Evolutionary conservation across 108 stramenopile genomes (phyloP), one percentile per base, ranked within the genome.

Genomic region (Conticribra weissflogii): DNA sequence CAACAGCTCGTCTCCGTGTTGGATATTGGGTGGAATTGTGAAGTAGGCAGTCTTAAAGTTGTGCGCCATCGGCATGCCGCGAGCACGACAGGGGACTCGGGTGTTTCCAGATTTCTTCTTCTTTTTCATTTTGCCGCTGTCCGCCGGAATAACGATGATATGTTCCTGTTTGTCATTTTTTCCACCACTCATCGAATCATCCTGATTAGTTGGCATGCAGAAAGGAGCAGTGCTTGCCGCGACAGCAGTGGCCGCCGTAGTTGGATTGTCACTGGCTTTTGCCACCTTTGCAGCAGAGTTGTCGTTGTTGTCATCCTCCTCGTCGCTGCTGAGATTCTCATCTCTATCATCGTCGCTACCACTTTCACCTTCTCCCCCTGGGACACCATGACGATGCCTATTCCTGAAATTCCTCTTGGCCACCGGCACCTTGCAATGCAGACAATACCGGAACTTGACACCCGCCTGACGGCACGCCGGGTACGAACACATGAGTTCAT

Each of bases 1-100:
- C 19, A 88, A 72, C 18, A 94, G 76, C 29, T 94, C 89, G 65
- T 87, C 92, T 17, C 92, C 92, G 60, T 94, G 92, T 45, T 93
- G 83, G 19, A 87, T 83, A 74, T 83, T 85, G 60, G 88, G 88
- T 2, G 92, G 84, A 47, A 93, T 89, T 30, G 90, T 85, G 76
- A 93, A 93, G 79, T 93, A 88, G 18, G 92, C 88, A 16, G 88
- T 88, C 62, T 88, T 88, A 72, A 93, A 93, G 52, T 90, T 91
- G 71, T 93, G 92, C 45, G 90, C 88, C 88, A 90, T 90, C 24
- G 92, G 89, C 87, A 93, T 87, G 22, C 92, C 89, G 9, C 92
- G 68, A 45, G 92, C 89, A 50, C 89, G 79, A 58, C 92, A 93
- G 15, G 92, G 92, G 14, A 93, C 88, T 32, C 64, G 66, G 0